phyloP scores from a whole-genome alignment of 2,329 filamentous ascomycete genomes.

The Karstenula rhodostoma region DNA sequence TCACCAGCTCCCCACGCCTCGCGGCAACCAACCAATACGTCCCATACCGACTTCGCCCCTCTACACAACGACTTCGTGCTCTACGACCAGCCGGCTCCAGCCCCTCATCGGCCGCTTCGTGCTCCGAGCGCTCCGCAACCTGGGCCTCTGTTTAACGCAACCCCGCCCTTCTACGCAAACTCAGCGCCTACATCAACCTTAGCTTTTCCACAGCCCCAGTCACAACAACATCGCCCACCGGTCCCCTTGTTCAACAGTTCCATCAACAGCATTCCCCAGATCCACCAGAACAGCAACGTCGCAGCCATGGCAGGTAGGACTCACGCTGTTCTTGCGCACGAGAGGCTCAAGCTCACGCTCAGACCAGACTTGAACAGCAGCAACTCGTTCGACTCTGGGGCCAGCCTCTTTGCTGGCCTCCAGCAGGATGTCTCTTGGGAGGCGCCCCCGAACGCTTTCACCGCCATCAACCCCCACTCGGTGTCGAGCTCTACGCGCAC shows the following conservation, averaged over 20 bases:
- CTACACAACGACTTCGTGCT: constrained; percentile 80
- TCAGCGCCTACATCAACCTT: constrained; percentile 69
- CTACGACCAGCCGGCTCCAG: constrained; percentile 64
- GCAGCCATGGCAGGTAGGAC: constrained; percentile 51
- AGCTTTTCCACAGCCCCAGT: constrained; percentile 64
- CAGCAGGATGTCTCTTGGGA: constrained; percentile 42
- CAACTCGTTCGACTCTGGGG: constrained; percentile 56
- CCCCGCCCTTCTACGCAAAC: constrained; percentile 72
- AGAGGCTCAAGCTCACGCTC: constrained; percentile 38
- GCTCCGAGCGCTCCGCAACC: constrained; percentile 62
- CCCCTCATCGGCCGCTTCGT: constrained; percentile 55
- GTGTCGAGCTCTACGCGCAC: constrained; percentile 60
- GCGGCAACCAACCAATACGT: constrained; percentile 58
- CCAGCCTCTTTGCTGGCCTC: constrained; percentile 57
- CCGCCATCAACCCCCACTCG: constrained; percentile 54
- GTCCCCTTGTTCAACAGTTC: constrained; percentile 74
- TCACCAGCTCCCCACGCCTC: constrained; percentile 64
- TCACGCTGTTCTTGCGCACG: constrained; percentile 20
- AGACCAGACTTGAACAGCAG: constrained; percentile 47
- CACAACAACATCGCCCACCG: constrained; percentile 66
- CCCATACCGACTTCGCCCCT: constrained; percentile 53
- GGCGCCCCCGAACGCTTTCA: constrained; percentile 48
- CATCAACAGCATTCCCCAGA: constrained; percentile 62
- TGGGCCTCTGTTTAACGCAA: constrained; percentile 66
- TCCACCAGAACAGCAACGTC: constrained; percentile 33